Evolutionary conservation across 2,329 filamentous ascomycete species (phyloP).

Genomic region (Macrophomina phaseolina): DNA sequence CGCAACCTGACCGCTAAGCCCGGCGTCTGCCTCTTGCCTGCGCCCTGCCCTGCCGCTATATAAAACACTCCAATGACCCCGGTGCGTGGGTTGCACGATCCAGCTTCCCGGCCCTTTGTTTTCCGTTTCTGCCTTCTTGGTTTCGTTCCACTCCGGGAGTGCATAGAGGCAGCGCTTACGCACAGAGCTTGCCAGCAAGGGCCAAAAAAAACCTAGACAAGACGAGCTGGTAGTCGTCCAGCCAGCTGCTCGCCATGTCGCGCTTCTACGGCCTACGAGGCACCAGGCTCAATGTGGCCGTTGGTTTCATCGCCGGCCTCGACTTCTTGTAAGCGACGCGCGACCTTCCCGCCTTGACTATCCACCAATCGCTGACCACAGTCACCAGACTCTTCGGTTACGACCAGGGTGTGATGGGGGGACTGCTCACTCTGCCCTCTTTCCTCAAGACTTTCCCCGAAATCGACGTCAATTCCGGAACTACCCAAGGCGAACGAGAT

Average conservation of each 20-base stretch:
- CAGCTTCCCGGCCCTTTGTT: not conserved
- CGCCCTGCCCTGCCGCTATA: not conserved
- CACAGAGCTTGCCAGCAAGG: conserved; percentile 10
- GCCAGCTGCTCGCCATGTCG: conserved; percentile 25
- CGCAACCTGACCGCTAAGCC: conserved; percentile 10
- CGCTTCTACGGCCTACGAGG: conserved; percentile 71
- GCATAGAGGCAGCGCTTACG: not conserved
- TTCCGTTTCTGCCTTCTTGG: not conserved
- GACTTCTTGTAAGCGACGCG: conserved; percentile 63
- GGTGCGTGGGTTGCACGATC: not conserved
- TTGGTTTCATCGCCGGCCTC: conserved; percentile 73
- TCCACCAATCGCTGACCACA: not conserved
- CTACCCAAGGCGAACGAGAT: conserved; percentile 37
- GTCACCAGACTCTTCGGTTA: conserved; percentile 57
- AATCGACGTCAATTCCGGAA: conserved; percentile 47
- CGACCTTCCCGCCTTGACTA: not conserved
- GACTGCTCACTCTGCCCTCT: conserved; percentile 69
- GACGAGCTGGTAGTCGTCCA: not conserved
- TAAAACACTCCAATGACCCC: conserved; percentile 9
- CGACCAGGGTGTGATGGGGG: conserved; percentile 73
- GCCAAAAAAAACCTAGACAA: not conserved
- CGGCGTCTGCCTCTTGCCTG: not conserved
- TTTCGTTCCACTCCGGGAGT: not conserved
- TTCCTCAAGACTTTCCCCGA: conserved; percentile 58
- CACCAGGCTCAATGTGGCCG: conserved; percentile 67